Evolutionary conservation across 2,329 filamentous ascomycete species (phyloP), one percentile per base, ranked within the genome.

Genomic region (Hirsutella minnesotensis): DNA sequence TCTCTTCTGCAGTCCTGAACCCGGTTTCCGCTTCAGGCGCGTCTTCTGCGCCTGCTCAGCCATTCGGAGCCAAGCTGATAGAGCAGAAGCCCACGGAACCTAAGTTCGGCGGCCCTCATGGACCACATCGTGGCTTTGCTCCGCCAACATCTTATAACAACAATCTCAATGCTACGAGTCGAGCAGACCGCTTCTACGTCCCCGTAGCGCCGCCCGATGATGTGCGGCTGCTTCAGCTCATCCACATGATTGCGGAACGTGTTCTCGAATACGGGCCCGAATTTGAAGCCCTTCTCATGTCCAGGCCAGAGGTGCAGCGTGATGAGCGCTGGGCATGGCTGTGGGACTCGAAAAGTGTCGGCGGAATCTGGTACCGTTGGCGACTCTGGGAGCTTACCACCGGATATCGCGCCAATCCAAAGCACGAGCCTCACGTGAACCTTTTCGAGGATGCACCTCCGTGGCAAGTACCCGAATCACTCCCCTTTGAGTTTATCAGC

Each of bases 281-380:
- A 55, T 94, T 95, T 47, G 92, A 98, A 62, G 88, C 89, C 5
- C 69, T 94, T 2, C 72, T 98, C 7, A 96, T 96, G 92, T 83
- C 81, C 40, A 73, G 86, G 16, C 77, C 84, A 0, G 79, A 88
- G 43, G 83, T 96, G 1, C 86, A 94, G 57, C 75, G 73, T 34
- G 86, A 95, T 46, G 86, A 94, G 59, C 88, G 83, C 50, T 96
- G 90, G 80, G 84, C 88, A 0, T 98, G 89, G 85, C 70, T 98
- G 5, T 98, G 86, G 81, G 83, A 96, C 59, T 75, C 88, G 18
- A 75, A 81, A 50, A 89, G 81, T 54, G 70, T 73, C 48, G 88
- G 79, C 21, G 90, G 83, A 15, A 76, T 94, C 15, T 98, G 89
- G 75, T 96, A 96, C 61, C 80, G 92, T 36, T 96, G 87, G 84